These are phyloP conservation scores for Phytophthora pistaciae DNA, from an alignment of 352 stramenopile species.

Conservation along the genomic window DNA sequence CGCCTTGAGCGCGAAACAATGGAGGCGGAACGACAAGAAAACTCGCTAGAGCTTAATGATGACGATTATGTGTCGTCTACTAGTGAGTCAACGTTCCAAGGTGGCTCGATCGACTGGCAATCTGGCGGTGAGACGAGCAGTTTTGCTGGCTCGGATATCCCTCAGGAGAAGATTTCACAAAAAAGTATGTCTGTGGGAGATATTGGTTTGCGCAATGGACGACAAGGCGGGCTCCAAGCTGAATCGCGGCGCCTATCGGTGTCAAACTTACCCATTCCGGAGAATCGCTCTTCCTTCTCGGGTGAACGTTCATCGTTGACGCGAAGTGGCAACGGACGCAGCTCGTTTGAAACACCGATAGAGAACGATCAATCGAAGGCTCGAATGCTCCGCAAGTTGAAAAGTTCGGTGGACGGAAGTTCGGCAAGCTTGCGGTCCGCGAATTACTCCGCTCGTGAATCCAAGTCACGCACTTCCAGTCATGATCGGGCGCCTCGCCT, in stretches of 20 bases:
- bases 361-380: conserved; percentile 72
- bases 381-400: conserved; percentile 70
- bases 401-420: conserved; percentile 47
- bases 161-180: conserved; percentile 22
- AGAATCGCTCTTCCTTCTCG: conserved; percentile 48
- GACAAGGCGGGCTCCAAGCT: conserved; percentile 5
- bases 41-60: conserved; percentile 36
- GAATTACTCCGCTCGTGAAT: conserved; percentile 22
- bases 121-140: conserved; percentile 16
- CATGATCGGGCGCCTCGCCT: conserved; percentile 34
- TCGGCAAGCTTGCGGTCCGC: conserved; percentile 13
- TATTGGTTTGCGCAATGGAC: conserved; percentile 9
- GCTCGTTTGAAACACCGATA: conserved; percentile 60
- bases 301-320: conserved; percentile 40
- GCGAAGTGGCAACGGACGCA: conserved; percentile 43
- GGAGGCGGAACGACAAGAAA: conserved; percentile 49
- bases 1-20: conserved; percentile 79
- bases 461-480: conserved; percentile 22
- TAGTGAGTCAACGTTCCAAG: conserved; percentile 43
- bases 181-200: conserved; percentile 32
- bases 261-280: conserved; percentile 39
- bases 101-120: conserved; percentile 19
- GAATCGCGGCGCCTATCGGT: conserved; percentile 37
- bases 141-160: conserved; percentile 17
- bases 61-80: conserved; percentile 46